Base-by-base conservation (phyloP, 306 rosid species). In the Mucuna pruriens region DNA sequence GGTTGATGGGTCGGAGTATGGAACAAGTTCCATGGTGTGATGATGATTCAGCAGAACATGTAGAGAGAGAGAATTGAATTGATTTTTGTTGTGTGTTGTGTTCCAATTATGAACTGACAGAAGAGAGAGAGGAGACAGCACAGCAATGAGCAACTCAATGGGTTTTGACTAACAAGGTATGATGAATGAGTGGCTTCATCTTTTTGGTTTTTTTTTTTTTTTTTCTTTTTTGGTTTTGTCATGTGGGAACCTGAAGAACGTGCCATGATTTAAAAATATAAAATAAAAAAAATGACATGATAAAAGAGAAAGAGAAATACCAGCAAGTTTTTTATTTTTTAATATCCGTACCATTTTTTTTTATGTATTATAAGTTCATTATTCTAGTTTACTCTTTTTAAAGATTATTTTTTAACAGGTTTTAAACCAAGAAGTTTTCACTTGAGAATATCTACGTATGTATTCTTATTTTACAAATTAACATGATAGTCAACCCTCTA, bases 11-110 rank as follows among this genome's bases (percentile, higher is more conserved):
- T 93, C 93, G 0, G 93, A 82, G 58, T 88, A 90, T 5, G 96
- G 96, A 29, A 90, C 96, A 1, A 93, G 69, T 55, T 87, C 94
- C 99, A 95, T 93, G 29, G 34, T 3, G 86, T 87, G 36, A 22
- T 33, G 55, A 38, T 66, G 73, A 62, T 68, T 48, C 64, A 52
- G 49, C 38, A 60, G 62, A 80, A 60, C 71, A 79, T 79, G 76
- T 5, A 74, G 22, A 20, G 22, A 81, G 61, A 38, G 4, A 71
- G 48, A 3, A 29, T 3, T 57, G 9, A 25, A 12, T 12, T 75
- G 48, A 0, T 7, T 0, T 58, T 46, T 26, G 23, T 1, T 22
- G 55, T 68, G 65, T 22, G 65, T 13, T 40, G 6, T 39, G 55
- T 66, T 68, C 78, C 66, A 79, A 58, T 76, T 0, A 29, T 74